Conservation (phyloP, 176 grass and related monocot species). For the Avena sativa region DNA sequence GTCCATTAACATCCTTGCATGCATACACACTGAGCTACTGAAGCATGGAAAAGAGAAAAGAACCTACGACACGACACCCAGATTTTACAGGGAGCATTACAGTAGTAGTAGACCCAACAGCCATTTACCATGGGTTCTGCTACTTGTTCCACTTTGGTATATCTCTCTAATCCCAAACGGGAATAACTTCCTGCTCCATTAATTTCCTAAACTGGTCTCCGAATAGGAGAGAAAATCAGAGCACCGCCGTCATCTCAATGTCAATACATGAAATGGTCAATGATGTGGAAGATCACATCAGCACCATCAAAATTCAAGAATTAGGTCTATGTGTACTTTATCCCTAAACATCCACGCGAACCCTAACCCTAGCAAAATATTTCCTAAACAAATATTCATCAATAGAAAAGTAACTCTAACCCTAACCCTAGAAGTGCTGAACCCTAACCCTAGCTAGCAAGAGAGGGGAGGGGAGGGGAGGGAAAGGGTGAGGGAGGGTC, state of each 20-base stretch:
- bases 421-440: no score
- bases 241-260: not conserved
- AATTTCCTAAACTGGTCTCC: not conserved
- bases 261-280: slow-evolving; percentile 79
- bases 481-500: no score
- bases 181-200: not conserved
- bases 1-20: slow-evolving; percentile 5
- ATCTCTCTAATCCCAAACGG: not conserved
- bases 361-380: no score
- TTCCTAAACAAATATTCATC: no score
- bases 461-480: no score
- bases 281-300: slow-evolving; percentile 94
- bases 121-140: not conserved
- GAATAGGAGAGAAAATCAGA: slow-evolving; percentile 13
- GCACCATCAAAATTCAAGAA: slow-evolving; percentile 78
- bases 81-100: not conserved
- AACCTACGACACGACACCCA: slow-evolving; percentile 24
- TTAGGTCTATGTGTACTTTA: slow-evolving; percentile 46
- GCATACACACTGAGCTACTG: slow-evolving; percentile 9
- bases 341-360: no score
- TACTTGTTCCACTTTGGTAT: slow-evolving; percentile 9
- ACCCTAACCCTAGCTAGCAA: no score
- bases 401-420: no score
- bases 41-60: not conserved
- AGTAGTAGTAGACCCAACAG: not conserved